Evolutionary conservation across 352 stramenopile genomes (phyloP), one percentile per base, ranked within the genome.

Genomic region (Salisapilia sapeloensis): DNA sequence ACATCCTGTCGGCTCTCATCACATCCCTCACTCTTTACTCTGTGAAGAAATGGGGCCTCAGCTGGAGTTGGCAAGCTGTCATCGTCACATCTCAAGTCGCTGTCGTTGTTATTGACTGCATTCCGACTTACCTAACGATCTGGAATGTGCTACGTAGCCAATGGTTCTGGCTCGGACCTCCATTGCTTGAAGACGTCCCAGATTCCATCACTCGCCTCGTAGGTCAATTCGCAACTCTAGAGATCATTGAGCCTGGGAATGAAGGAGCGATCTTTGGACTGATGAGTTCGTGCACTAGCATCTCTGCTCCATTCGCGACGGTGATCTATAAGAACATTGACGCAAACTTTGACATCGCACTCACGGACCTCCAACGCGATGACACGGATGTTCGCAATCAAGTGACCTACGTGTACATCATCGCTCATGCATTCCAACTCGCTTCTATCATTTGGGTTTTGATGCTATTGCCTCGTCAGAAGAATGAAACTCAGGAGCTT

Each of bases 131-230:
- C 29, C 42, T 72, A 29, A 79, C 63, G 10, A 70, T 76, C 44
- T 80, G 63, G 63, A 28, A 80, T 26, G 60, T 80, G 6, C 57
- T 69, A 21, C 57, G 62, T n/a, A 71, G 54, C 33, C 63, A 80
- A 22, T 80, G 63, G 60, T 72, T 79, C 42, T 79, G 54, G 56
- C 33, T 74, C 12, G 63, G 63, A 13, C 46, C 70, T 15, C 56
- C 63, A n/a, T 32, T 79, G 22, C 45, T 72, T 5, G 55, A 67
- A 26, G 45, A 60, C 11, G 46, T 80, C 21, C 60, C 60, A 8
- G 60, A 56, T 40, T 54, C 43, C 19, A 60, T 69, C 17, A 24
- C 18, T 12, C 34, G 32, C 25, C 32, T 36, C 35, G 35, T 28
- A 13, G 48, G 46, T 7, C 50, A 65, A 35, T 63, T 62, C 25